Percentiles rank a stretch among this genome's conserved stretches.
Evolutionary conservation across 768 basidiomycete species (phyloP).

Genomic region (Multifurca ochricompacta): DNA sequence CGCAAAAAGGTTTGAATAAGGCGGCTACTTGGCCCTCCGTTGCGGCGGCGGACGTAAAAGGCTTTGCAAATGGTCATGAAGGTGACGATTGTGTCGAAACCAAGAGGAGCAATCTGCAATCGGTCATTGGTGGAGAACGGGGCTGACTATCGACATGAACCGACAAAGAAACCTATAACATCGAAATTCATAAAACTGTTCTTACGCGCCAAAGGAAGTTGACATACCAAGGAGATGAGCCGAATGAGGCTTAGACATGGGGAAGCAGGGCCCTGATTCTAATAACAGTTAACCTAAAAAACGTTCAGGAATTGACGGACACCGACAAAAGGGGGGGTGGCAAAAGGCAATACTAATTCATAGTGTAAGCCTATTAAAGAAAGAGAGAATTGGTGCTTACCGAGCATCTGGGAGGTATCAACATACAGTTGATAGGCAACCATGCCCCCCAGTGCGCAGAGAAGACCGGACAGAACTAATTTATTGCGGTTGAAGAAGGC

Average conservation of each 20-base stretch:
- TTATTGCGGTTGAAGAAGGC: conserved; percentile 78
- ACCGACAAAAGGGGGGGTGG: conserved; percentile 53
- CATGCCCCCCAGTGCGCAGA: conserved; percentile 61
- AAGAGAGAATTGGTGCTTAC: conserved; percentile 33
- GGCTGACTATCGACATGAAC: conserved; percentile 8
- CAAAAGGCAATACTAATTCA: conserved; percentile 41
- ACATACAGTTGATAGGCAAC: conserved; percentile 79
- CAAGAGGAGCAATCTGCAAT: conserved; percentile 64
- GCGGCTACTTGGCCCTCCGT: conserved; percentile 67
- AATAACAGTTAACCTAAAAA: not conserved
- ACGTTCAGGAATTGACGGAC: not conserved
- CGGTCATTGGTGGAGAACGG: conserved; percentile 5
- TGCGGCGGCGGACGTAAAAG: conserved; percentile 64
- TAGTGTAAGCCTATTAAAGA: not conserved
- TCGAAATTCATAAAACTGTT: not conserved
- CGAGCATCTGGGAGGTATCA: conserved; percentile 67
- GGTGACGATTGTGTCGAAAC: conserved; percentile 75
- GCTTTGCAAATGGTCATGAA: conserved; percentile 77
- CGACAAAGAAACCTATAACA: conserved; percentile 35
- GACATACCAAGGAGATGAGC: conserved; percentile 67
- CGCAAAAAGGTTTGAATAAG: conserved; percentile 80
- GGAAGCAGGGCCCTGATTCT: conserved; percentile 68
- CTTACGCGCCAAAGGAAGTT: not conserved
- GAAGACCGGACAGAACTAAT: conserved; percentile 54
- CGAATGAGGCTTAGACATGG: conserved; percentile 75